Base-by-base conservation (phyloP, 208 protist genomes). In the Acanthamoeba lugdunensis region DNA sequence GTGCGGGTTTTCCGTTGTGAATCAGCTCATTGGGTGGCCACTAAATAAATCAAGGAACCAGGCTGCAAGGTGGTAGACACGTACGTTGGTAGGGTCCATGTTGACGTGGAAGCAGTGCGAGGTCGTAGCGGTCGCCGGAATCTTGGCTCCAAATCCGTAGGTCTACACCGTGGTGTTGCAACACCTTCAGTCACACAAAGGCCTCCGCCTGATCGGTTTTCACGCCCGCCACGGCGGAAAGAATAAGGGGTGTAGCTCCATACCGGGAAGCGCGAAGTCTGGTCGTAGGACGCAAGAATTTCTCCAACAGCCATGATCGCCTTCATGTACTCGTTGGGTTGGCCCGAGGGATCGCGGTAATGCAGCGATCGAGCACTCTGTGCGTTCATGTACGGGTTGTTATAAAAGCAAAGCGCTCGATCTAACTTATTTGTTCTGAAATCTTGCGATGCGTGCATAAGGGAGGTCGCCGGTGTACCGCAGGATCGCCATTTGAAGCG, bases 251-350 rank as follows among this genome's bases (percentile, higher is more conserved):
- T 41, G 37, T 2, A 41, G 37, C 37, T 41, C 37, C 21, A 1
- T 88, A 91, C 85, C 30, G 87, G 87, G 65, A 92, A 92, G 0
- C 33, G 56, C 87, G 56, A 56, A 0, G 30, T 56, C 61, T 69
- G 63, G 87, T 92, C 87, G 63, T 92, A 92, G 87, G 54, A 52
- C 0, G 87, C 67, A 5, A 95, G 37, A 2, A 95, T 93, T 6
- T 90, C 87, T 16, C 95, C 95, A 25, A 96, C 69, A 1, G 89
- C 50, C 11, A 73, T 23, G 4, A 96, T 96, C 7, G 94, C 92
- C 14, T 93, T 94, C 2, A 67, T 25, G 33, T 96, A 96, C 18
- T 94, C 41, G 63, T 94, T 95, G 52, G 92, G 94, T 25, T 52
- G 48, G 93, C 13, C 50, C 73, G 50, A 87, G 16, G 95, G 94